Conservation (phyloP, 148 eudicot genomes). For the Rhododendron simsii region DNA sequence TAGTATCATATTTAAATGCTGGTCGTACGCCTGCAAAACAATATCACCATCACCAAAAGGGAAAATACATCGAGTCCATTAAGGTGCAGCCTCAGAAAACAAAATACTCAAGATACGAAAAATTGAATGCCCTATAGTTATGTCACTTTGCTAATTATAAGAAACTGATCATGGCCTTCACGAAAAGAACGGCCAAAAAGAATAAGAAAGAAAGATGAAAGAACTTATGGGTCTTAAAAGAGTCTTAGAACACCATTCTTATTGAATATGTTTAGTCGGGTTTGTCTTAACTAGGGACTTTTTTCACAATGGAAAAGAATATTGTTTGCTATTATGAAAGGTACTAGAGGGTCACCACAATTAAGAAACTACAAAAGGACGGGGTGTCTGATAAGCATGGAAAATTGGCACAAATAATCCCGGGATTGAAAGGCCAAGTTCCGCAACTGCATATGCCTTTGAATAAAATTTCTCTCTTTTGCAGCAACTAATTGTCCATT, state of each 20-base stretch:
- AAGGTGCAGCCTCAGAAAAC: neutral
- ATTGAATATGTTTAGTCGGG: neutral
- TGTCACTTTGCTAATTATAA: neutral
- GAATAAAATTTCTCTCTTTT: neutral
- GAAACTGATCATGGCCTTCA: neutral
- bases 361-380: neutral
- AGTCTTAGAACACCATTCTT: neutral
- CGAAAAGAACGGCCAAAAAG: neutral
- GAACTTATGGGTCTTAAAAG: neutral
- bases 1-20: slow-evolving; percentile 12
- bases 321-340: neutral
- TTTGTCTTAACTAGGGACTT: neutral
- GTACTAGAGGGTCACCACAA: neutral
- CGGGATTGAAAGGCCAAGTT: neutral
- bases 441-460: neutral
- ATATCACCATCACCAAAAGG: neutral
- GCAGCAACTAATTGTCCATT: neutral
- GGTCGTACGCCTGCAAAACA: neutral
- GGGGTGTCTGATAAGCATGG: neutral
- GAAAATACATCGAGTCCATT: neutral
- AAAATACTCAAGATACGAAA: neutral
- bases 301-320: neutral
- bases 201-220: neutral
- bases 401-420: neutral
- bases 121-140: neutral